A percentile compares a stretch with the other conserved stretches of the same genome.
These are phyloP conservation scores for Trichoderma parareesei DNA, from an alignment of 495 filamentous ascomycete species.

Conservation along the genomic window DNA sequence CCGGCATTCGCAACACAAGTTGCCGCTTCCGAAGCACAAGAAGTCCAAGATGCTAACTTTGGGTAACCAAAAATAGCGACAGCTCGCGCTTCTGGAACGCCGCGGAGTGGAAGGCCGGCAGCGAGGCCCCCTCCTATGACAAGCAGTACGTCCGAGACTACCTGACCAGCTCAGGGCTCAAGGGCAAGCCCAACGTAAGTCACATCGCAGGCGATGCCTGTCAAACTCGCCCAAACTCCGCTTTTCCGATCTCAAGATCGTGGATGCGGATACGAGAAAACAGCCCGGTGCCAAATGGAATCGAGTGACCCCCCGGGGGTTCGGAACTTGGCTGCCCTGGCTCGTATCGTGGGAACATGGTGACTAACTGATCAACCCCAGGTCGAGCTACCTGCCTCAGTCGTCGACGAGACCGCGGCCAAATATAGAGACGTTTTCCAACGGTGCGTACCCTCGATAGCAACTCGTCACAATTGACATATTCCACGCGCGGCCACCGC, in stretches of 20 bases:
- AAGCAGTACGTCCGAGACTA: conserved; percentile 91
- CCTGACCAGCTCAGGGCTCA: conserved; percentile 61
- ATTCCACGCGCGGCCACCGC: not conserved
- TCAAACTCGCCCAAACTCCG: conserved; percentile 46
- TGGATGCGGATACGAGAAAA: not conserved
- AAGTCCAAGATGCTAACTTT: not conserved
- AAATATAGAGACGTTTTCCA: conserved; percentile 40
- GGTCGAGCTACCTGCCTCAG: conserved; percentile 60
- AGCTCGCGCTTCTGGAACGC: conserved; percentile 84
- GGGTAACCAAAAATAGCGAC: conserved; percentile 29
- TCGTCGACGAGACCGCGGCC: conserved; percentile 51
- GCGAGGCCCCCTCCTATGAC: conserved; percentile 72
- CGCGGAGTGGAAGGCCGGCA: conserved; percentile 62
- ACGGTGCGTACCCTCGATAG: not conserved
- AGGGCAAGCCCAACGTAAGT: conserved; percentile 57
- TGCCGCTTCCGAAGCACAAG: too few relatives aligned
- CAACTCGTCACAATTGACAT: not conserved
- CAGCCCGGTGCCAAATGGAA: not conserved
- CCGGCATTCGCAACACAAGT: not conserved
- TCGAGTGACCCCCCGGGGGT: not conserved
- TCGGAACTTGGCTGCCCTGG: not conserved
- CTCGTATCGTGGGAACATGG: not conserved
- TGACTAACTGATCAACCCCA: conserved; percentile 14
- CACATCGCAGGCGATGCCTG: conserved; percentile 53
- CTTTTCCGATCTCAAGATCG: not conserved